Evolutionary conservation across 2,329 filamentous ascomycete genomes (phyloP).

Genomic region (Orbilia brochopaga): DNA sequence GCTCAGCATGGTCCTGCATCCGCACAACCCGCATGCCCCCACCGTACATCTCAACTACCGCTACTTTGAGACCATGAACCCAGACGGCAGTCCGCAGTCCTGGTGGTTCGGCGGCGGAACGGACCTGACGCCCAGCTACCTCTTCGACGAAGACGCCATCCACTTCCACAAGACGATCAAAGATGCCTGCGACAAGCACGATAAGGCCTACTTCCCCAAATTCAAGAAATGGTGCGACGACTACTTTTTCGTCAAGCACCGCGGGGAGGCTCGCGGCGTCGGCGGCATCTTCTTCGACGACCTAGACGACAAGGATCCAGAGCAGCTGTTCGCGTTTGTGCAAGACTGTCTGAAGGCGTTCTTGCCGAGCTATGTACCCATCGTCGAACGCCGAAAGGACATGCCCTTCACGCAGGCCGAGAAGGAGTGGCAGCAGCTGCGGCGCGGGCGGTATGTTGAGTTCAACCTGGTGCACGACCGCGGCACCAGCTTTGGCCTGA

Average conservation of each 20-base stretch:
- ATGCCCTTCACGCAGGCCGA: constrained; percentile 85
- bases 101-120: constrained; percentile 99
- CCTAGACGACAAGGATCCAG: constrained; percentile 83
- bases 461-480: constrained; percentile 98
- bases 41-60: constrained; percentile 98
- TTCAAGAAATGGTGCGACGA: constrained; percentile 99
- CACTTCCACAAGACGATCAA: constrained; percentile 97
- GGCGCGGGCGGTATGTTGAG: constrained; percentile 94
- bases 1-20: constrained; percentile 89
- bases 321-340: constrained; percentile 87
- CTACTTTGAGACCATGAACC: constrained; percentile 94
- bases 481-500: constrained; percentile 90
- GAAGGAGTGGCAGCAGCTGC: constrained; percentile 95
- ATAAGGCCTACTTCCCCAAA: constrained; percentile 85
- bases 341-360: constrained; percentile 86
- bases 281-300: constrained; percentile 99
- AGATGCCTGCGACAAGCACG: constrained; percentile 88
- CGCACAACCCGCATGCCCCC: constrained; percentile 92
- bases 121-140: constrained; percentile 88
- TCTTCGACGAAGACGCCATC: constrained; percentile 95
- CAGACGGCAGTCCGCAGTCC: constrained; percentile 78
- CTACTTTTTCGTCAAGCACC: constrained; percentile 94
- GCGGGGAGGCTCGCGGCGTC: constrained; percentile 81
- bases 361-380: constrained; percentile 86
- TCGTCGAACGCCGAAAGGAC: constrained; percentile 84